Conservation (phyloP, 768 basidiomycete genomes). For the Lactarius sanguifluus region DNA sequence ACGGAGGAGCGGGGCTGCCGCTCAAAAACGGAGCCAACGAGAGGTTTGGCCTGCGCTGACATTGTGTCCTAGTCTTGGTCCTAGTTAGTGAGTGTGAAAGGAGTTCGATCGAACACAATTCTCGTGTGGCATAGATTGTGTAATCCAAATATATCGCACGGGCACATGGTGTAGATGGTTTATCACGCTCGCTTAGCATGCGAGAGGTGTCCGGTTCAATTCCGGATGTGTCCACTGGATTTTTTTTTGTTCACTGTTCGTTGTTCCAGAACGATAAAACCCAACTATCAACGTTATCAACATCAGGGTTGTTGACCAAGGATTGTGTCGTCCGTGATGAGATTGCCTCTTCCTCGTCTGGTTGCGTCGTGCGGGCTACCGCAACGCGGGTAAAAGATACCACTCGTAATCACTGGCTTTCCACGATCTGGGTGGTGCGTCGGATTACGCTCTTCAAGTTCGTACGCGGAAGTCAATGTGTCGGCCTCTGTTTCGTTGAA, state of each 20-base stretch:
- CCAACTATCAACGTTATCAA: no score
- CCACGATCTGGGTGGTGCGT: no score
- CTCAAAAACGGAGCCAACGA: constrained; percentile 51
- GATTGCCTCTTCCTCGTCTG: neutral
- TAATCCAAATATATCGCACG: neutral
- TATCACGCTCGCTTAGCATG: constrained; percentile 30
- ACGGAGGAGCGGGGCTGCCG: constrained; percentile 37
- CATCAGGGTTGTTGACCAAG: no score
- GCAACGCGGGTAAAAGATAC: no score
- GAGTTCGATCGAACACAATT: no score
- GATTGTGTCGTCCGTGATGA: neutral
- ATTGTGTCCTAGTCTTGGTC: constrained; percentile 8
- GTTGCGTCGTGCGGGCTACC: neutral
- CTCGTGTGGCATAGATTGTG: neutral
- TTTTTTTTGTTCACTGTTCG: neutral
- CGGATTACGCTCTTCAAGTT: no score
- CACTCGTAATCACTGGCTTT: no score
- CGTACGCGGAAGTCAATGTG: no score
- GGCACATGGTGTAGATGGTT: constrained; percentile 30
- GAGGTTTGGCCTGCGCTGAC: constrained; percentile 26
- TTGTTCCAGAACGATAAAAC: no score
- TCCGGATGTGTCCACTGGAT: constrained; percentile 25
- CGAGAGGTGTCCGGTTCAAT: constrained; percentile 29
- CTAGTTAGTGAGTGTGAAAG: neutral
- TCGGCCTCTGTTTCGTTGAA: no score